These are phyloP conservation scores for Sanghuangporus baumii DNA, from an alignment of 1,284 basidiomycete species.

Conservation along the genomic window DNA sequence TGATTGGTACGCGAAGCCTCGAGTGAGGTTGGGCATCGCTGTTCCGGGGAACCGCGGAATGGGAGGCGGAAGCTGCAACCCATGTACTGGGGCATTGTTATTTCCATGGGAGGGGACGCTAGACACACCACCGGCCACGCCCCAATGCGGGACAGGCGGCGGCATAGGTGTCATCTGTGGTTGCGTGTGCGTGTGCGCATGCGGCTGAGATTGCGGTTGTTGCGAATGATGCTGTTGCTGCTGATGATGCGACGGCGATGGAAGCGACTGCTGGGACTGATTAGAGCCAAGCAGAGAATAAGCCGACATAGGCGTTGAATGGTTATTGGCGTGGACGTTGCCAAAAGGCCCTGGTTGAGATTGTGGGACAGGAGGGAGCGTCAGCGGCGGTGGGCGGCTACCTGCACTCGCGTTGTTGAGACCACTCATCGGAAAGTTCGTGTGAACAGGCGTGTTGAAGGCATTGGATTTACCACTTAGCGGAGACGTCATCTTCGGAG, in stretches of 20 bases:
- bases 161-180: background rate
- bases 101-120: slow-evolving; percentile 5
- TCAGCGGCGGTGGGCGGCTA: background rate
- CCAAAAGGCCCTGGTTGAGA: background rate
- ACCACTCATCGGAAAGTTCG: background rate
- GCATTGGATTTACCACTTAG: background rate
- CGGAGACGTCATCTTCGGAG: background rate
- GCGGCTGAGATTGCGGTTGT: background rate
- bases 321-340: background rate
- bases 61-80: slow-evolving; percentile 6
- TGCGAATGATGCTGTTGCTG: background rate
- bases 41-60: background rate
- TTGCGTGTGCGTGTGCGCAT: background rate
- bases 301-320: background rate
- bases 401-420: background rate
- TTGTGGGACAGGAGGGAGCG: background rate
- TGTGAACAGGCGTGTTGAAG: background rate
- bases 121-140: background rate
- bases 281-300: background rate
- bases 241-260: background rate
- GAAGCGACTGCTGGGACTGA: background rate
- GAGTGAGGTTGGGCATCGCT: background rate
- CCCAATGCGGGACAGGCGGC: background rate
- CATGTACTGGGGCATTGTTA: background rate
- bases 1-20: background rate